Percentiles rank a stretch among this genome's conserved stretches.
Conservation (phyloP, 495 filamentous ascomycete species). For the Bacidia gigantensis region DNA sequence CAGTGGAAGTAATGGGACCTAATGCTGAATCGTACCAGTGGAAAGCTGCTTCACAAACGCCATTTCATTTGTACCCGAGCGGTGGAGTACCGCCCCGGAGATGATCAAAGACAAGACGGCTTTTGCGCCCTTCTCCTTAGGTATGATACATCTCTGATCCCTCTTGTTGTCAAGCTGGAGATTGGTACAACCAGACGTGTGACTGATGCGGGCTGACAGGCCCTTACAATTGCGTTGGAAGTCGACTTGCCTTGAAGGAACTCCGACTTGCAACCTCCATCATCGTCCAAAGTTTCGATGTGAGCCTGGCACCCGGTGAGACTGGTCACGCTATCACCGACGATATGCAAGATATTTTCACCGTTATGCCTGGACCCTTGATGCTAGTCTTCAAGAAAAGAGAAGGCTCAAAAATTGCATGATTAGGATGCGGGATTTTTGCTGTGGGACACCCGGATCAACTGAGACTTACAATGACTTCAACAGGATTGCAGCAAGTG, state of each 20-base stretch:
- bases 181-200: not conserved
- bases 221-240: not conserved
- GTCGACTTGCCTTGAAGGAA: not conserved
- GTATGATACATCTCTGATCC: no score
- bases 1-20: not conserved
- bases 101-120: slow-evolving; percentile 11
- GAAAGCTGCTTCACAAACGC: not conserved
- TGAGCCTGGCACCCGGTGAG: not conserved
- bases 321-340: not conserved
- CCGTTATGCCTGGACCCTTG: not conserved
- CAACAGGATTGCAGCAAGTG: no score
- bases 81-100: slow-evolving; percentile 9
- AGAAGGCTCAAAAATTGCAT: no score
- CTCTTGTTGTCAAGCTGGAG: no score
- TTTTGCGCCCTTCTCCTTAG: slow-evolving; percentile 11
- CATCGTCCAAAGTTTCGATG: not conserved
- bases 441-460: no score
- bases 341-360: not conserved
- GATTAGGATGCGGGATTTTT: no score
- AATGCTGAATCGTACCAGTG: not conserved
- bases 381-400: not conserved
- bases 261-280: not conserved
- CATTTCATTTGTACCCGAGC: slow-evolving; percentile 9
- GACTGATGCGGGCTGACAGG: not conserved
- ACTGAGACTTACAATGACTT: no score